A percentile compares a stretch with the other conserved stretches of the same genome.
Conservation (phyloP, 345 rosid genomes). For the Melastoma malabathricum region DNA sequence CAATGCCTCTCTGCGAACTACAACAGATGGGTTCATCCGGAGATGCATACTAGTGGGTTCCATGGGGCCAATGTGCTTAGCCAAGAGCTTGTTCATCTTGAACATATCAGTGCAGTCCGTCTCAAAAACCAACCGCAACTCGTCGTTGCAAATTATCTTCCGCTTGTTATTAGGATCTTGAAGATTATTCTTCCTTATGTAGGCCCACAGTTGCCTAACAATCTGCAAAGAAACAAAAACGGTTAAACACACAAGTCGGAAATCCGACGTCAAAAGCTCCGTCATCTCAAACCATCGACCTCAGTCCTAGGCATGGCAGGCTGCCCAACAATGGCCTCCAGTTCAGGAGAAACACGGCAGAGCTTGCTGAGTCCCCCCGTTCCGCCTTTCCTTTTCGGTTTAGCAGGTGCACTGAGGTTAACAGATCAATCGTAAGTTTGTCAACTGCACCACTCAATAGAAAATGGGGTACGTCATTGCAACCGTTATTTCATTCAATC, state of each 20-base stretch:
- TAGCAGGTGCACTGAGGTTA: constrained; percentile 7
- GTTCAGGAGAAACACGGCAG: constrained; percentile 25
- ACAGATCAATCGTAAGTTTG: background rate
- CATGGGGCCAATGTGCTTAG: constrained; percentile 19
- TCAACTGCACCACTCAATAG: background rate
- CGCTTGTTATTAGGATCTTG: constrained; percentile 26
- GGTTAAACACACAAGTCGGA: background rate
- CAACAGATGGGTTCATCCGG: background rate
- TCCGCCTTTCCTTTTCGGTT: constrained; percentile 19
- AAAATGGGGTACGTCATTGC: background rate
- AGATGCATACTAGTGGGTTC: constrained; percentile 18
- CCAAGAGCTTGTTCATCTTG: constrained; percentile 24
- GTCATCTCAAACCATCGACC: constrained; percentile 6
- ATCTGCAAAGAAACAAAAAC: constrained; percentile 9
- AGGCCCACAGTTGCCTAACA: constrained; percentile 24
- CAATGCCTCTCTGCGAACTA: background rate
- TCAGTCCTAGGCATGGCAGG: constrained; percentile 25
- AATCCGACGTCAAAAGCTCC: background rate
- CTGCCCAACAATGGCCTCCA: constrained; percentile 20
- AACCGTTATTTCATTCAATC: background rate
- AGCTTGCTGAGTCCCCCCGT: constrained; percentile 25
- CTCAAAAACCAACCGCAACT: constrained; percentile 23
- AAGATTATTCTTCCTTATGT: constrained; percentile 24
- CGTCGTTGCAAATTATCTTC: constrained; percentile 23
- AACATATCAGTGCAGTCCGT: constrained; percentile 29